Evolutionary conservation across 352 stramenopile genomes (phyloP), one percentile per base, ranked within the genome.

Genomic region (Phytophthora sojae): DNA sequence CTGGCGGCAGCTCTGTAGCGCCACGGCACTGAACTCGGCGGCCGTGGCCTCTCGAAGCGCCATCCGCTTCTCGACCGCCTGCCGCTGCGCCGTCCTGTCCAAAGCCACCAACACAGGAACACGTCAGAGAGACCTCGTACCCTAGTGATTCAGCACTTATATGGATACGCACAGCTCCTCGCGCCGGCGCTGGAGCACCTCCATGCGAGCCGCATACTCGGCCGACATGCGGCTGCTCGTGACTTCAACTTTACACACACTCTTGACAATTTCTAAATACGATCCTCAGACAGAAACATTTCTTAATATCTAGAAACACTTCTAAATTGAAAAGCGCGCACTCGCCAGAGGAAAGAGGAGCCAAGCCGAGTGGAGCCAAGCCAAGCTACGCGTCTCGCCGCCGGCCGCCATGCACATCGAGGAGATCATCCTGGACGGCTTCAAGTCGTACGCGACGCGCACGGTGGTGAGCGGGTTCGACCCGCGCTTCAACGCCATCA

Each of bases 401-500:
- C 37, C 14, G 14, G 37, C 14, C 53, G 37, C 37, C 53, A 99
- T 99, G 98, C 93, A 98, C 79, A 98, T 99, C 75, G 95, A 99
- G 80, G 96, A 99, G 88, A 98, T 99, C 75, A 98, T 99, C 65
- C 93, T 99, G 68, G 98, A 99, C 79, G 98, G 98, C 12, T 99
- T 99, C 91, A 99, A 99, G 91, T 99, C 96, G 72, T 99, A 99
- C 85, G 98, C 98, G 64, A 98, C 95, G 75, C 91, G 97, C 67
- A 99, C 98, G 30, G 97, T 99, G 19, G 94, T 99, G 71, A 97
- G 96, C 58, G 97, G 97, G 45, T 99, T 99, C 76, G 98, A 99
- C 79, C 92, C 93, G 47, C 94, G 98, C 70, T 99, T 99, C 83
- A 99, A 99, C 77, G 98, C 98, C 61, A 99, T 99, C 76, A 99